Evolutionary conservation across 768 basidiomycete genomes (phyloP).

Genomic region (Hirschioporus abietinus): DNA sequence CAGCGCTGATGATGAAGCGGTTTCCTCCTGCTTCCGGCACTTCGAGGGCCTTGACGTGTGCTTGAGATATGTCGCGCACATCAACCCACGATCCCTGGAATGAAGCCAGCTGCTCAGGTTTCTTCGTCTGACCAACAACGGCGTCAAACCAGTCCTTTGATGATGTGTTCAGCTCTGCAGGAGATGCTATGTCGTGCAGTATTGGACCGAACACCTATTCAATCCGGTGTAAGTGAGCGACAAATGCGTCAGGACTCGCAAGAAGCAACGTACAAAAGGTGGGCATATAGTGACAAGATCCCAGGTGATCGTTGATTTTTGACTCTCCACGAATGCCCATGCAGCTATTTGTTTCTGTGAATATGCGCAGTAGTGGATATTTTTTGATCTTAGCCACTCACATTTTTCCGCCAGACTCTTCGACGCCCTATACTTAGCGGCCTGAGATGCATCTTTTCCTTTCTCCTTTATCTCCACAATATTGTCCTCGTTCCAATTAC

Average conservation of each 20-base stretch:
- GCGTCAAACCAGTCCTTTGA: slow-evolving; percentile 19
- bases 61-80: slow-evolving; percentile 30
- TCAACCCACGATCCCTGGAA: slow-evolving; percentile 23
- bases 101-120: neutral
- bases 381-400: slow-evolving; percentile 12
- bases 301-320: slow-evolving; percentile 40
- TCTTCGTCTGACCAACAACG: slow-evolving; percentile 17
- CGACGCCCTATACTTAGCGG: slow-evolving; percentile 51
- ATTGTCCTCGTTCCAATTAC: slow-evolving; percentile 56
- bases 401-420: slow-evolving; percentile 65
- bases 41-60: slow-evolving; percentile 26
- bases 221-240: slow-evolving; percentile 1
- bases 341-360: slow-evolving; percentile 31
- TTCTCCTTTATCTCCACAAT: slow-evolving; percentile 40
- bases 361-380: neutral
- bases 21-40: slow-evolving; percentile 30
- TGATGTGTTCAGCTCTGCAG: slow-evolving; percentile 33
- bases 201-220: slow-evolving; percentile 14
- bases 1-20: slow-evolving; percentile 30
- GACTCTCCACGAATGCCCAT: slow-evolving; percentile 42
- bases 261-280: slow-evolving; percentile 34
- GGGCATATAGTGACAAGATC: slow-evolving; percentile 52
- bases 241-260: neutral
- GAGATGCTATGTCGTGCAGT: slow-evolving; percentile 29
- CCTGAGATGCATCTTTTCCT: slow-evolving; percentile 36